Evolutionary conservation across 139 green algal genomes (phyloP).

Genomic region (Micractinium sp.): DNA sequence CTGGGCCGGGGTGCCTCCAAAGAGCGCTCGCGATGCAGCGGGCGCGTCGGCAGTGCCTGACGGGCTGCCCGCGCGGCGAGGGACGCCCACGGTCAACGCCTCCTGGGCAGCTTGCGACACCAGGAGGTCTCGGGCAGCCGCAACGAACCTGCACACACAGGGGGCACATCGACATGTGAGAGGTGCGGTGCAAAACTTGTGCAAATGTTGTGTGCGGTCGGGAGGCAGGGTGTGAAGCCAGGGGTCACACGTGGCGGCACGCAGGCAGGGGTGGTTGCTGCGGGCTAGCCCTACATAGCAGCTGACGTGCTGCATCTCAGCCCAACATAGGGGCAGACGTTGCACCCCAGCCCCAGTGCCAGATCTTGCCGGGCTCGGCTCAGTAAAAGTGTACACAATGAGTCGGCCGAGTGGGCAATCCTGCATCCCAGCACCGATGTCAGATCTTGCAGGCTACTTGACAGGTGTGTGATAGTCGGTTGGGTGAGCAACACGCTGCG

Average conservation of each 20-base stretch:
- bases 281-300: too few relatives aligned
- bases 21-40: neutral
- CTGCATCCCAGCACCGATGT: too few relatives aligned
- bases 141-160: slow-evolving; percentile 20
- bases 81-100: slow-evolving; percentile 11
- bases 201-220: neutral
- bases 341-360: too few relatives aligned
- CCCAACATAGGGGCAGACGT: too few relatives aligned
- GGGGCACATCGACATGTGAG: neutral
- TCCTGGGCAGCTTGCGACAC: slow-evolving; percentile 10
- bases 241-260: neutral
- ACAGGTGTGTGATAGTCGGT: too few relatives aligned
- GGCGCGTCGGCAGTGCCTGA: neutral
- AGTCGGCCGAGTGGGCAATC: too few relatives aligned
- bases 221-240: neutral
- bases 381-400: too few relatives aligned
- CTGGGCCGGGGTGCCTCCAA: neutral
- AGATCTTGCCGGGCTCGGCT: too few relatives aligned
- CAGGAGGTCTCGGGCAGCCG: slow-evolving; percentile 36
- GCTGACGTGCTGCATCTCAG: too few relatives aligned
- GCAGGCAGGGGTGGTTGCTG: neutral
- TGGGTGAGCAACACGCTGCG: neutral
- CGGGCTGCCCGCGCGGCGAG: neutral
- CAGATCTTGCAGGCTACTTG: too few relatives aligned
- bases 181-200: too few relatives aligned